phyloP scores from a whole-genome alignment of 345 rosid genomes.

The Citrus inodora region DNA sequence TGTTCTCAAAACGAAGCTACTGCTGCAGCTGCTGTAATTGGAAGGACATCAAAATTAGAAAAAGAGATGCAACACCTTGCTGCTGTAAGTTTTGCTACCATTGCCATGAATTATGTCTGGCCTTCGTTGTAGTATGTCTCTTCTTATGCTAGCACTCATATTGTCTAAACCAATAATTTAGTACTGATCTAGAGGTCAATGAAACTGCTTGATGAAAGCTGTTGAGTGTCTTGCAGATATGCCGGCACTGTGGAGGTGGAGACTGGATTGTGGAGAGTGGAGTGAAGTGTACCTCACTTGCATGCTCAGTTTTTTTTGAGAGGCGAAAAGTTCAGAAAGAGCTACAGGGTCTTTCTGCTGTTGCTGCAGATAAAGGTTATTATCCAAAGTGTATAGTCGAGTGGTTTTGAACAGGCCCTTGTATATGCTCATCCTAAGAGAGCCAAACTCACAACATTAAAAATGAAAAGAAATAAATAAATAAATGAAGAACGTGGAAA shows the following conservation, averaged over 20 bases:
- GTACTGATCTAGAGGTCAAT: neutral
- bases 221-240: conserved; percentile 49
- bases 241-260: conserved; percentile 93
- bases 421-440: neutral
- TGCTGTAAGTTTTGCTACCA: conserved; percentile 45
- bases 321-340: conserved; percentile 91
- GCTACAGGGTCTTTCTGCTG: conserved; percentile 57
- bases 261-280: conserved; percentile 89
- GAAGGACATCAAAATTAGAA: conserved; percentile 85
- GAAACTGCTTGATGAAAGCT: neutral
- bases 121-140: neutral
- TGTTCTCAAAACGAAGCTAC: conserved; percentile 55
- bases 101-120: neutral
- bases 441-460: no score
- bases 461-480: no score
- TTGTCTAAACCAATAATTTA: neutral
- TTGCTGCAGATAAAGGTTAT: conserved; percentile 57
- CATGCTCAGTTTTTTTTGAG: conserved; percentile 89
- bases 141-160: neutral
- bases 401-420: conserved; percentile 57
- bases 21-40: conserved; percentile 53
- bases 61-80: conserved; percentile 86
- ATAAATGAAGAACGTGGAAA: no score
- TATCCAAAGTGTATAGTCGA: conserved; percentile 81
- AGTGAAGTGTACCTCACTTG: conserved; percentile 80